These are phyloP conservation scores for Paecilomyces variotii DNA, from an alignment of 2,329 filamentous ascomycete species.

Conservation along the genomic window DNA sequence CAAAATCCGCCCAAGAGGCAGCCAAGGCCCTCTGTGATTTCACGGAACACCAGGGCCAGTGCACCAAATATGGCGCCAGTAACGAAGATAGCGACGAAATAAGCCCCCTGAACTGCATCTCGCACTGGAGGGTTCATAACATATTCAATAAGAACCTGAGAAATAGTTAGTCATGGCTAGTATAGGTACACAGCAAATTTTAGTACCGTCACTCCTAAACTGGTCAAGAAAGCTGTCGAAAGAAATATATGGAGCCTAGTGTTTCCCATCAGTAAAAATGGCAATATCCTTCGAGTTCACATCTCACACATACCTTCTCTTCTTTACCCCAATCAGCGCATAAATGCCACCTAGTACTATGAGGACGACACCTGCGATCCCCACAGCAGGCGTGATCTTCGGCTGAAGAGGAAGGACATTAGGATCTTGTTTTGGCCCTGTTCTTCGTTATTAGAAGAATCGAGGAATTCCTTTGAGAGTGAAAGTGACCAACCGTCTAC, in stretches of 20 bases:
- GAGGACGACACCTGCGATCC: constrained; percentile 68
- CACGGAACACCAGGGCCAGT: constrained; percentile 67
- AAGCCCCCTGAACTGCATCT: constrained; percentile 72
- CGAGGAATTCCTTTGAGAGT: not conserved
- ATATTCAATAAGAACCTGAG: constrained; percentile 67
- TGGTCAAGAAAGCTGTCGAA: constrained; percentile 65
- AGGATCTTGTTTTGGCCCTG: constrained; percentile 12
- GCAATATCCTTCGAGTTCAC: not conserved
- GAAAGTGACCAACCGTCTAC: not conserved
- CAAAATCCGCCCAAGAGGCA: constrained; percentile 83
- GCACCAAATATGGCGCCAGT: constrained; percentile 68
- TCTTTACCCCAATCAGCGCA: constrained; percentile 73
- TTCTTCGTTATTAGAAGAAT: constrained; percentile 8
- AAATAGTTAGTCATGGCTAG: constrained; percentile 3
- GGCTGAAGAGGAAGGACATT: constrained; percentile 61
- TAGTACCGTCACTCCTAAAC: constrained; percentile 56
- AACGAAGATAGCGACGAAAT: constrained; percentile 68
- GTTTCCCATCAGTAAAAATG: constrained; percentile 9
- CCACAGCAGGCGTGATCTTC: constrained; percentile 69
- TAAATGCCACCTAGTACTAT: constrained; percentile 64
- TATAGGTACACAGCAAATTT: not conserved
- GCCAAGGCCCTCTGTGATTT: constrained; percentile 75
- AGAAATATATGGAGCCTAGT: constrained; percentile 63
- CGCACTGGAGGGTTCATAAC: constrained; percentile 74
- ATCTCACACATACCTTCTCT: constrained; percentile 46